These are phyloP conservation scores for Lignosus rhinocerotis DNA, from an alignment of 1,284 basidiomycete genomes.

Conservation along the genomic window DNA sequence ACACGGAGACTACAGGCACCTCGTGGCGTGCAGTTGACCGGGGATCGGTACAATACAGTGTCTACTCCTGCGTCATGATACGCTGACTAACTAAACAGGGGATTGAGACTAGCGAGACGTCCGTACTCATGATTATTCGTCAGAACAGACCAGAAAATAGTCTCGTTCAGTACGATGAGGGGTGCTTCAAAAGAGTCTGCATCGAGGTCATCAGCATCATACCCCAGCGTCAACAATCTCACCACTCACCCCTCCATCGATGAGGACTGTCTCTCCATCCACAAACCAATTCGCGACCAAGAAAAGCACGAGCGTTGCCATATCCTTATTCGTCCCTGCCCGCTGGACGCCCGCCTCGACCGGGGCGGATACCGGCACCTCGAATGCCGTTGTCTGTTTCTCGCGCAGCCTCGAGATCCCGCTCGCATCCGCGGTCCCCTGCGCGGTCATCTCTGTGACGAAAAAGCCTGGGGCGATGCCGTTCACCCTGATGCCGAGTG, in stretches of 20 bases:
- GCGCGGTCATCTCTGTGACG: conserved; percentile 37
- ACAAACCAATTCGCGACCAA: conserved; percentile 51
- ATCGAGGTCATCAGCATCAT: background rate
- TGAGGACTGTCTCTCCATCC: conserved; percentile 52
- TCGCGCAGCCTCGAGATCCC: conserved; percentile 36
- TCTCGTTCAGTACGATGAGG: conserved; percentile 42
- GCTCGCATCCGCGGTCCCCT: conserved; percentile 32
- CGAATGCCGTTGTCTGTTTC: conserved; percentile 28
- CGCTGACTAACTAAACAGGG: no score
- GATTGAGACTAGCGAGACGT: no score
- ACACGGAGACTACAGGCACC: no score
- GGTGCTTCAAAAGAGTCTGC: conserved; percentile 43
- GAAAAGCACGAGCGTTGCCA: conserved; percentile 47
- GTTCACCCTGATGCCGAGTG: conserved; percentile 57
- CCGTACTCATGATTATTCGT: no score
- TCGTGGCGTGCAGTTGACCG: no score
- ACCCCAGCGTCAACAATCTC: background rate
- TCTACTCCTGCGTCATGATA: no score
- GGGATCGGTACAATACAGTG: no score
- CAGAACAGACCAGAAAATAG: no score
- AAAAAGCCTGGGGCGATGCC: conserved; percentile 50
- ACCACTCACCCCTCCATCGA: conserved; percentile 49
- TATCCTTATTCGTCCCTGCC: conserved; percentile 44
- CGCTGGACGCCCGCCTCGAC: conserved; percentile 15
- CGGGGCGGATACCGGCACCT: conserved; percentile 36